Base-by-base conservation (phyloP, 164 flowering plant species). In the Magnolia sinica region DNA sequence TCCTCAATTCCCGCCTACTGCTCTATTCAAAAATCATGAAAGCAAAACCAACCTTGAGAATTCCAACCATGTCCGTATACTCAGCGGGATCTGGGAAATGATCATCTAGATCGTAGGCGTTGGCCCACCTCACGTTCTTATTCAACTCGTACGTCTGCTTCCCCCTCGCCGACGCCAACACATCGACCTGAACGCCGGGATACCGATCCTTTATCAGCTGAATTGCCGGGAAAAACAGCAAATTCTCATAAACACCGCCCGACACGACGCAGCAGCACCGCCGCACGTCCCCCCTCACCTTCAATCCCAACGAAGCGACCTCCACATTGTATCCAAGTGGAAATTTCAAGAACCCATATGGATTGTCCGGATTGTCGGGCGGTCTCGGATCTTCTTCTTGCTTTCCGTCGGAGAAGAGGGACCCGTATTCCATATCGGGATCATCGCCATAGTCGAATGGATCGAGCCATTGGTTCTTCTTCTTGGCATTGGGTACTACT, bases 41-140 rank as follows among this genome's bases (percentile, higher is more conserved):
- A 68, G 3, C 50, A 52, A 14, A 10, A 78, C 88, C 16, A 69
- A 92, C 98, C 96, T 87, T 92, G 13, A 95, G 86, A 50, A 90
- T 14, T 77, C 98, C 98, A 58, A 91, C 20, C 91, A 92, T 90
- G 82, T 95, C 98, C 10, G 89, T 87, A 37, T 91, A 95, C 79
- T 88, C 97, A 9, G 88, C 92, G 0, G 96, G 96, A 0, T 88
- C 93, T 23, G 97, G 98, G 68, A 84, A 94, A 61, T 87, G 81
- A 69, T 89, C 91, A 75, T 95, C 95, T 0, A 80, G 84, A 74
- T 95, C 97, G 77, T 90, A 91, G 1, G 61, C 95, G 87, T 84
- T 76, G 52, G 98, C 92, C 93, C 93, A 92, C 74, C 97, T 88
- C 73, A 95, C 97, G 83, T 95, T 95, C 83, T 95, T 95, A 78